A percentile compares a stretch with the other conserved stretches of the same genome.
Evolutionary conservation across 352 stramenopile genomes (phyloP).

Genomic region (Phytophthora niederhauseri): DNA sequence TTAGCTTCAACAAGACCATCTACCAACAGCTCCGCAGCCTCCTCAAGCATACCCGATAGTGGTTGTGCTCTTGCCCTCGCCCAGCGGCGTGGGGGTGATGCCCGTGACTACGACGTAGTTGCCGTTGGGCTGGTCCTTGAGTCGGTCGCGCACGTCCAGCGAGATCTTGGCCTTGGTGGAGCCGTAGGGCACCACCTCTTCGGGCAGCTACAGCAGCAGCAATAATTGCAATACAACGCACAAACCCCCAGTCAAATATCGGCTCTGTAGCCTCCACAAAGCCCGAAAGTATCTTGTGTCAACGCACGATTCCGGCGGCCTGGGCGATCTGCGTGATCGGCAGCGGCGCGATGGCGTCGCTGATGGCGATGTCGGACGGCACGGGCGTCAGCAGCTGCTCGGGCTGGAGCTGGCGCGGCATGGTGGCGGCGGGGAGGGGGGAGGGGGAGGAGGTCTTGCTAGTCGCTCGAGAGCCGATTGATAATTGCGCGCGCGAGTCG

Average conservation of each 20-base stretch:
- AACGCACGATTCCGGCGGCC: slow-evolving; percentile 69
- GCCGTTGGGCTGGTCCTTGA: slow-evolving; percentile 88
- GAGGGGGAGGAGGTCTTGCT: slow-evolving; percentile 24
- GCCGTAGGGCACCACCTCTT: slow-evolving; percentile 92
- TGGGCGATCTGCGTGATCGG: slow-evolving; percentile 70
- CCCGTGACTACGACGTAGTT: slow-evolving; percentile 98
- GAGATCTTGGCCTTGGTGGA: slow-evolving; percentile 93
- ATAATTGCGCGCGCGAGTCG: slow-evolving; percentile 24
- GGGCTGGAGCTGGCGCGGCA: slow-evolving; percentile 60
- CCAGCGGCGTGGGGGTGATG: slow-evolving; percentile 98
- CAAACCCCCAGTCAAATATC: slow-evolving; percentile 3
- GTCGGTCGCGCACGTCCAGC: slow-evolving; percentile 88
- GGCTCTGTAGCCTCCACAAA: neutral
- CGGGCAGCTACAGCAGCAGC: slow-evolving; percentile 44
- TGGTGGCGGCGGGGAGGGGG: slow-evolving; percentile 16
- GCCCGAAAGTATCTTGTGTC: slow-evolving; percentile 19
- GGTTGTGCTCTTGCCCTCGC: slow-evolving; percentile 99
- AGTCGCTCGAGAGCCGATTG: slow-evolving; percentile 23
- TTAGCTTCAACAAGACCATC: neutral
- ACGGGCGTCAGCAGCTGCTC: slow-evolving; percentile 71
- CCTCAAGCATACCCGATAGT: slow-evolving; percentile 92
- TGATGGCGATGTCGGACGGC: slow-evolving; percentile 85
- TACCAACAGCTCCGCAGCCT: neutral
- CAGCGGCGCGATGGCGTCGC: slow-evolving; percentile 72
- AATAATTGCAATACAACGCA: slow-evolving; percentile 28